Conservation (phyloP, 2,329 filamentous ascomycete species). For the Penicillium sp. region DNA sequence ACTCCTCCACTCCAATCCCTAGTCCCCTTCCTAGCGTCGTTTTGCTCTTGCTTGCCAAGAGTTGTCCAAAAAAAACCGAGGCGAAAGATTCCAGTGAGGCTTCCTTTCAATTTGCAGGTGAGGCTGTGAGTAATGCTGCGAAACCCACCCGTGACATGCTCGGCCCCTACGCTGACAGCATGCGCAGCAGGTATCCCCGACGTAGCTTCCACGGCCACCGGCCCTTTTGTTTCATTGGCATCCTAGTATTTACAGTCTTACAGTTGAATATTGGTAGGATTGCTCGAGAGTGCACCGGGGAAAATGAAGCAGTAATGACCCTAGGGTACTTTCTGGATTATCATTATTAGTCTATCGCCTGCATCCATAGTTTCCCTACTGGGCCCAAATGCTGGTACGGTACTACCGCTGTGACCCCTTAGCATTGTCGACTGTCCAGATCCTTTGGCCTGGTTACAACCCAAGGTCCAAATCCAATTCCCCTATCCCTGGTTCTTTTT, state of each 20-base stretch:
- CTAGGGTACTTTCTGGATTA: neutral
- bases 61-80: neutral
- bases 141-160: constrained; percentile 2
- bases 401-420: neutral
- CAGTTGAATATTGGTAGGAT: neutral
- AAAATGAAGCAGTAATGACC: neutral
- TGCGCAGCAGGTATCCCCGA: constrained; percentile 12
- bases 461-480: neutral
- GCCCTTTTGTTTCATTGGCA: constrained; percentile 13
- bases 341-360: neutral
- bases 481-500: neutral
- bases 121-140: neutral
- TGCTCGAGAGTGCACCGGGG: constrained; percentile 12
- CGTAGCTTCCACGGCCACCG: constrained; percentile 6
- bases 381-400: neutral
- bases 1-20: neutral
- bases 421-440: neutral
- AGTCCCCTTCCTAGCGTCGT: constrained; percentile 11
- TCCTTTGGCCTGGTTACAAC: neutral
- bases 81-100: constrained; percentile 7
- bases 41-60: constrained; percentile 6
- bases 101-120: neutral
- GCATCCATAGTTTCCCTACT: neutral
- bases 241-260: neutral
- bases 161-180: neutral